Conservation (phyloP, 225 moss, liverwort and hornwort genomes). For the Sphagnum contortum region DNA sequence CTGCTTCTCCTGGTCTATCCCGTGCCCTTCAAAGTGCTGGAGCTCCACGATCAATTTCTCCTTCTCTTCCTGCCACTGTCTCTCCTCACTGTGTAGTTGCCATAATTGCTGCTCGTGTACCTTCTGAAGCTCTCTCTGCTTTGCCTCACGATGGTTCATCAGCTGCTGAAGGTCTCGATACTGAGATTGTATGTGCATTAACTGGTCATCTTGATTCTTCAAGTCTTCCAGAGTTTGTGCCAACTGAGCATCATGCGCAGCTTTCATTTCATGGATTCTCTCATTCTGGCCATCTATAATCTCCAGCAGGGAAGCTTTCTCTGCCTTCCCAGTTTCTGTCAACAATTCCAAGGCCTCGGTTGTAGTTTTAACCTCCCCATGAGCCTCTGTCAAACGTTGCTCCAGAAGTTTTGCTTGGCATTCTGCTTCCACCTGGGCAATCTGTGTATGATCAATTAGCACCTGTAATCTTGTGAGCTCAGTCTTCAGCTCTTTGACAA, state of each 20-base stretch:
- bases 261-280: conserved; percentile 24
- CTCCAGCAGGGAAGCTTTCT: conserved; percentile 18
- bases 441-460: conserved; percentile 33
- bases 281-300: conserved; percentile 22
- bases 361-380: conserved; percentile 13
- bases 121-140: conserved; percentile 32
- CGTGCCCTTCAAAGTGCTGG: conserved; percentile 25
- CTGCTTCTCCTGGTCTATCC: conserved; percentile 16
- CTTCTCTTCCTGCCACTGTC: conserved; percentile 25
- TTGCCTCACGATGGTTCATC: conserved; percentile 30
- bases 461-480: conserved; percentile 35
- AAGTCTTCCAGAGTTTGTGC: conserved; percentile 20
- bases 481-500: conserved; percentile 26
- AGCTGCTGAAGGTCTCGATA: conserved; percentile 38
- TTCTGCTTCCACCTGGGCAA: conserved; percentile 24
- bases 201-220: conserved; percentile 37
- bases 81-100: conserved; percentile 20
- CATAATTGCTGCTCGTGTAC: conserved; percentile 14
- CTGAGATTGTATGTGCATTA: conserved; percentile 41
- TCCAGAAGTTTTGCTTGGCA: conserved; percentile 17
- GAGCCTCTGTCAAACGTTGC: conserved; percentile 30
- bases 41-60: conserved; percentile 29
- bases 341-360: conserved; percentile 11
- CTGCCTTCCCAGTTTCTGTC: conserved; percentile 16
- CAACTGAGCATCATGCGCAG: conserved; percentile 13